Conservation (phyloP, 192 early-diverging fungal species). For the Physocladia obscura region DNA sequence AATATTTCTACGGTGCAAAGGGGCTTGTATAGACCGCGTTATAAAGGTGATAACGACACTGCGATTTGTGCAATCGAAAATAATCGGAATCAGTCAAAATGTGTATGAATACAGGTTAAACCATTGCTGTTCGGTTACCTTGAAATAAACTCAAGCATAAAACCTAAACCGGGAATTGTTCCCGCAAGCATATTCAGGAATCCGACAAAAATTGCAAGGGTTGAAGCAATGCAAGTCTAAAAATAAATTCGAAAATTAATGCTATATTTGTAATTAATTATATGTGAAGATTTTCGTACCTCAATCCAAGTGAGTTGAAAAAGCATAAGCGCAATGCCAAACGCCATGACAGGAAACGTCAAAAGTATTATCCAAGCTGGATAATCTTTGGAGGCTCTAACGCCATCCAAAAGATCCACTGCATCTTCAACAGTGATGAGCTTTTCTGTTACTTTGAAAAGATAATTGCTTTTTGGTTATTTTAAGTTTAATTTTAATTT, state of each 20-base stretch:
- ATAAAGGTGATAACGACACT: slow-evolving; percentile 27
- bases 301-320: slow-evolving; percentile 41
- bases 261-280: too few relatives aligned
- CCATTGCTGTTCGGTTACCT: too few relatives aligned
- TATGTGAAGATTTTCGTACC: too few relatives aligned
- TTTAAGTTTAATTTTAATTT: too few relatives aligned
- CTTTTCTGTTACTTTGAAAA: slow-evolving; percentile 28
- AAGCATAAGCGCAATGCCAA: slow-evolving; percentile 34
- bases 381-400: slow-evolving; percentile 25
- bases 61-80: too few relatives aligned
- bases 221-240: slow-evolving; percentile 17
- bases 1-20: neutral
- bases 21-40: slow-evolving; percentile 10
- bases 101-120: too few relatives aligned
- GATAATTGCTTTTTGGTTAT: too few relatives aligned
- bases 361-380: slow-evolving; percentile 15
- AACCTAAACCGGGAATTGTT: slow-evolving; percentile 34
- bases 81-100: too few relatives aligned
- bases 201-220: slow-evolving; percentile 38
- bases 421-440: slow-evolving; percentile 32
- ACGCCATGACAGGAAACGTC: slow-evolving; percentile 43
- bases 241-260: too few relatives aligned
- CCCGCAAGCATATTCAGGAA: slow-evolving; percentile 27
- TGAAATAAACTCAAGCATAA: slow-evolving; percentile 46
- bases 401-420: slow-evolving; percentile 26